Conservation (phyloP, 2,329 filamentous ascomycete genomes). For the Claviceps monticola region DNA sequence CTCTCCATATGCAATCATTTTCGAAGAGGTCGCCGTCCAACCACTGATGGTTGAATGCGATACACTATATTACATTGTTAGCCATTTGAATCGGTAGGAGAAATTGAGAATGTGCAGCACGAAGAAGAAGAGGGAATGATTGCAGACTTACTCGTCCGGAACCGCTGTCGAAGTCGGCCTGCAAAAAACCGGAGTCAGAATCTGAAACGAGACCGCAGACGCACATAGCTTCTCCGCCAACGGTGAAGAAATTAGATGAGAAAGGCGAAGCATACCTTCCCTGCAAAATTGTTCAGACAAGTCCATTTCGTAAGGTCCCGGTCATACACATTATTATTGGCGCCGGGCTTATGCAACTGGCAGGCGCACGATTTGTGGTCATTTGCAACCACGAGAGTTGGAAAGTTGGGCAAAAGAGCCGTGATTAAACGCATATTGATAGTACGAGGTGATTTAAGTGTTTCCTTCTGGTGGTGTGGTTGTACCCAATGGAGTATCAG, state of each 20-base stretch:
- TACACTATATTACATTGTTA: not conserved
- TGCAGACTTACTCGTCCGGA: not conserved
- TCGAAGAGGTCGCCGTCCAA: not conserved
- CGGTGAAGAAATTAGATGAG: not conserved
- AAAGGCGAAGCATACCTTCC: not conserved
- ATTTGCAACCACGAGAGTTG: constrained; percentile 11
- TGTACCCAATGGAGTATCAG: no score
- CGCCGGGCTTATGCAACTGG: not conserved
- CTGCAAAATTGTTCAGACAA: not conserved
- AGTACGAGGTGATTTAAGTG: no score
- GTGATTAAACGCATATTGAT: not conserved
- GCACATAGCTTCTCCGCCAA: not conserved
- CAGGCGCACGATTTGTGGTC: not conserved
- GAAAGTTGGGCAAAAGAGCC: not conserved
- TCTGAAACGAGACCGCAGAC: not conserved
- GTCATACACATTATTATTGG: not conserved
- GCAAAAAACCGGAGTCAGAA: no score
- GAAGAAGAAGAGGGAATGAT: not conserved
- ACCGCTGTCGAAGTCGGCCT: not conserved
- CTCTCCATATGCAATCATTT: not conserved
- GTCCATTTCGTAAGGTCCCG: not conserved
- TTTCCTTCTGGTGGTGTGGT: no score
- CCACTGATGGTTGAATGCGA: not conserved
- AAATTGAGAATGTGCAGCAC: not conserved
- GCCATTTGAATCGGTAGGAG: not conserved